Evolutionary conservation across 495 filamentous ascomycete genomes (phyloP), one percentile per base, ranked within the genome.

Genomic region (Tuber indicum): DNA sequence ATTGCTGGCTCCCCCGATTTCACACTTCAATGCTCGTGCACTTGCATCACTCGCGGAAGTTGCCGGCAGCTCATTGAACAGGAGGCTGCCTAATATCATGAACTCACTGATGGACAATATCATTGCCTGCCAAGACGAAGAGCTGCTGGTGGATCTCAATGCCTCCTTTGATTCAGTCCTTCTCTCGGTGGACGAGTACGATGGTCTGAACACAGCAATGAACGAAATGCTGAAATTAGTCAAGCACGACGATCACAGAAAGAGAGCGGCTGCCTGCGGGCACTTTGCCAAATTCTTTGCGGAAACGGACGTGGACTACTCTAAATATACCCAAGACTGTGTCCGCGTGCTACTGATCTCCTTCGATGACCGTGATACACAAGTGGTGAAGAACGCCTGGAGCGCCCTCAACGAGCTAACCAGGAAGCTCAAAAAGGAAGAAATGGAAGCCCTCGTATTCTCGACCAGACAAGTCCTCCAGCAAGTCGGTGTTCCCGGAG

Each of bases 71-170:
- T 90, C 96, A 74, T 94, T 99, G 91, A 96, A 93, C 76, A 89
- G 95, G 81, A 90, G 93, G 77, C 85, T 99, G 62, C 93, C 96
- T 12, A 91, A 87, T 78, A 96, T 98, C 75, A 88, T 99, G 81
- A 97, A 97, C 84, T 88, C 93, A 36, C 87, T 99, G 47, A 95
- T 98, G 91, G 94, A 98, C 81, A 93, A 92, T 77, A 94, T 97
- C 66, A 89, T 98, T 73, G 86, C 87, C 70, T 90, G 89, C 80
- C 91, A 90, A 73, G 94, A 99, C 73, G 90, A 91, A 12, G 90
- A 91, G 7, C 89, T 94, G n/a, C 87, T 86, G 7, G 84, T 84
- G 21, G 95, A 97, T 58, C 88, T 99, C 26, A 89, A 92, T 78
- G 85, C 84, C 70, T 90, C 96, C 3, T 94, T 99, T 80, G 92